These are phyloP conservation scores for Lavandula angustifolia DNA, from an alignment of 257 asterid species.

Conservation along the genomic window DNA sequence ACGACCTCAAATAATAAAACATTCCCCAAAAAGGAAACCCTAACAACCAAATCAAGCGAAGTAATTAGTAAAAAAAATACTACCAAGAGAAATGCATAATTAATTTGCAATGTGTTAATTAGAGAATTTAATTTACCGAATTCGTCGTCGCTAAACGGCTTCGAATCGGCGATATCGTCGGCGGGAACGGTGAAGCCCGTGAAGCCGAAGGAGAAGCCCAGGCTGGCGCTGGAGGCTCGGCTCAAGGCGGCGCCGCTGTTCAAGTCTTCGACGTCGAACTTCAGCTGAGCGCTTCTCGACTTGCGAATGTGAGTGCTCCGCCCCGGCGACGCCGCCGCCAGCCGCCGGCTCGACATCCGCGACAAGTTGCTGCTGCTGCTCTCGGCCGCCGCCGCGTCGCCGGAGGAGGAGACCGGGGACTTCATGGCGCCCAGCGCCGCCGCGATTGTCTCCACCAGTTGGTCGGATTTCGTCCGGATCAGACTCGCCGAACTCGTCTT, in stretches of 20 bases:
- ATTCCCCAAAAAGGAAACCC: too few relatives aligned
- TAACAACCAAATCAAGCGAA: too few relatives aligned
- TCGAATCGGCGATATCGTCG: slow-evolving; percentile 59
- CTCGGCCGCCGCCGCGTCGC: slow-evolving; percentile 29
- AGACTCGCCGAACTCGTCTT: slow-evolving; percentile 44
- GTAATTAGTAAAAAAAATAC: too few relatives aligned
- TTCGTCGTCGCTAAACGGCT: slow-evolving; percentile 76
- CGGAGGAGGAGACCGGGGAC: slow-evolving; percentile 44
- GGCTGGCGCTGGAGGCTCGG: slow-evolving; percentile 95
- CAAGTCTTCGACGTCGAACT: slow-evolving; percentile 76
- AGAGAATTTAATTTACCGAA: slow-evolving; percentile 46
- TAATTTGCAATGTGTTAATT: not conserved
- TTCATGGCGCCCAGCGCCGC: slow-evolving; percentile 61
- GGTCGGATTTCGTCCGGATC: slow-evolving; percentile 85
- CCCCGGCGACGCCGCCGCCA: slow-evolving; percentile 61
- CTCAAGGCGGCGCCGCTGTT: slow-evolving; percentile 93
- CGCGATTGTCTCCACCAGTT: slow-evolving; percentile 72
- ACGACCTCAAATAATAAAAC: too few relatives aligned
- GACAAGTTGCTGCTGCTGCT: slow-evolving; percentile 50
- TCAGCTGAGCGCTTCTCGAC: slow-evolving; percentile 90
- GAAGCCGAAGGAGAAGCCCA: slow-evolving; percentile 84
- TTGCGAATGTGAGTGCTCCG: slow-evolving; percentile 76
- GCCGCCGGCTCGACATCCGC: slow-evolving; percentile 67
- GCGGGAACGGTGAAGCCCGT: slow-evolving; percentile 87
- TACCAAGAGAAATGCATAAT: too few relatives aligned